These are phyloP conservation scores for Pseudocercospora crystallina DNA, from an alignment of 2,329 filamentous ascomycete species.

Conservation along the genomic window DNA sequence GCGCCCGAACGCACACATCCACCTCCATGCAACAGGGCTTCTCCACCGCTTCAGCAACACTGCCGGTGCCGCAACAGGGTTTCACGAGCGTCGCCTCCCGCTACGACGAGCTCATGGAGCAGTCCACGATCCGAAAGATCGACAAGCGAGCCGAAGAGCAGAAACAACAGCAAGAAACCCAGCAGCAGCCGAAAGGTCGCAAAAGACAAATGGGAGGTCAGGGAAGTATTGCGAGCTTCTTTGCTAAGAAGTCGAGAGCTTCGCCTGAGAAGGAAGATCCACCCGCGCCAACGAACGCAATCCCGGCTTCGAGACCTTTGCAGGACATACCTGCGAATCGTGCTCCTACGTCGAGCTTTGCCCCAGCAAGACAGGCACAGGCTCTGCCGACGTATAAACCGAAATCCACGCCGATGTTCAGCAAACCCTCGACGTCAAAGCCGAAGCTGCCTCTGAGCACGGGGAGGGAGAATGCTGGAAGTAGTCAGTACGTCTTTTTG, in stretches of 20 bases:
- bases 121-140: constrained; percentile 31
- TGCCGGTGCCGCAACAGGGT: constrained; percentile 25
- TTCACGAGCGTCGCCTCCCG: constrained; percentile 40
- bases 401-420: constrained; percentile 26
- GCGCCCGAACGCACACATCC: constrained; percentile 17
- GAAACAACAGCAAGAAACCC: constrained; percentile 12
- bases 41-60: constrained; percentile 30
- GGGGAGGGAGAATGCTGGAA: constrained; percentile 17
- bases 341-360: neutral
- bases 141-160: constrained; percentile 28
- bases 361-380: constrained; percentile 7
- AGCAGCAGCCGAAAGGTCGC: constrained; percentile 32
- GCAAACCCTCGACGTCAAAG: constrained; percentile 30
- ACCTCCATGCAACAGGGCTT: constrained; percentile 31
- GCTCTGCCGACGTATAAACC: constrained; percentile 25
- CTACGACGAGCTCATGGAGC: constrained; percentile 41
- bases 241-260: constrained; percentile 34
- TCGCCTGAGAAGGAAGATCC: too few relatives aligned
- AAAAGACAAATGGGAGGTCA: constrained; percentile 48
- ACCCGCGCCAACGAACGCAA: too few relatives aligned
- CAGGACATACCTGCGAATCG: too few relatives aligned
- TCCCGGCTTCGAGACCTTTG: too few relatives aligned
- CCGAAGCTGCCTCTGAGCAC: neutral
- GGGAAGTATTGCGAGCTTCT: constrained; percentile 55
- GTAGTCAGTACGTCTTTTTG: constrained; percentile 49